Percentiles rank a stretch among this genome's conserved stretches.
Evolutionary conservation across 1,139 yeast species (phyloP).

Genomic region (Ogataea hybrid): DNA sequence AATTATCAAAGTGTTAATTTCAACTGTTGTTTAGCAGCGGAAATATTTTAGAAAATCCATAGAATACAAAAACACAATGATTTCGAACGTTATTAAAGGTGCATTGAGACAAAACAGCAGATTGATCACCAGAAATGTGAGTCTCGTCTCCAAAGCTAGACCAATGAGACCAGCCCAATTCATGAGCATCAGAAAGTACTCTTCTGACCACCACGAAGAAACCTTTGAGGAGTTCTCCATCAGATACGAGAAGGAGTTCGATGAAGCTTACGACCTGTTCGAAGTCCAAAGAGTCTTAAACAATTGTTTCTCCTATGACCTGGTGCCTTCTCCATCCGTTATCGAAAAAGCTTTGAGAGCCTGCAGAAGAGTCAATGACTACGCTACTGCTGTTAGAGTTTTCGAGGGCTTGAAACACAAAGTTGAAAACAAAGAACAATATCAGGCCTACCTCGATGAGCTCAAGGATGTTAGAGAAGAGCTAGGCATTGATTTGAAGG

Average conservation of each 20-base stretch:
- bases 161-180: slow-evolving; percentile 25
- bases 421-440: slow-evolving; percentile 92
- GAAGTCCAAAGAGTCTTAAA: slow-evolving; percentile 92
- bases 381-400: slow-evolving; percentile 98
- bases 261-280: slow-evolving; percentile 95
- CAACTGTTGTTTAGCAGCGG: slow-evolving; percentile 11
- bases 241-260: slow-evolving; percentile 94
- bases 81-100: slow-evolving; percentile 52
- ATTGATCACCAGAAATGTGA: slow-evolving; percentile 29
- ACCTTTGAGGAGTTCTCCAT: slow-evolving; percentile 93
- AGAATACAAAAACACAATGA: slow-evolving; percentile 33
- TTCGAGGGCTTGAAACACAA: slow-evolving; percentile 93
- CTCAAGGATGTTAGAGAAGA: slow-evolving; percentile 89
- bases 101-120: slow-evolving; percentile 44
- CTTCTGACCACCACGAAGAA: slow-evolving; percentile 73
- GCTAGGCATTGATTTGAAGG: slow-evolving; percentile 92
- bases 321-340: slow-evolving; percentile 97
- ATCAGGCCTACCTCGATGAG: slow-evolving; percentile 93
- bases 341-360: slow-evolving; percentile 96
- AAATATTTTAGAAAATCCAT: slow-evolving; percentile 8
- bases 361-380: slow-evolving; percentile 98
- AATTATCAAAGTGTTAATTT: slow-evolving; percentile 23
- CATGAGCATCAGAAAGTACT: slow-evolving; percentile 54
- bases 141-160: slow-evolving; percentile 12
- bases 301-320: slow-evolving; percentile 97